Evolutionary conservation across 164 flowering plant genomes (phyloP).

Genomic region (Piper betle): DNA sequence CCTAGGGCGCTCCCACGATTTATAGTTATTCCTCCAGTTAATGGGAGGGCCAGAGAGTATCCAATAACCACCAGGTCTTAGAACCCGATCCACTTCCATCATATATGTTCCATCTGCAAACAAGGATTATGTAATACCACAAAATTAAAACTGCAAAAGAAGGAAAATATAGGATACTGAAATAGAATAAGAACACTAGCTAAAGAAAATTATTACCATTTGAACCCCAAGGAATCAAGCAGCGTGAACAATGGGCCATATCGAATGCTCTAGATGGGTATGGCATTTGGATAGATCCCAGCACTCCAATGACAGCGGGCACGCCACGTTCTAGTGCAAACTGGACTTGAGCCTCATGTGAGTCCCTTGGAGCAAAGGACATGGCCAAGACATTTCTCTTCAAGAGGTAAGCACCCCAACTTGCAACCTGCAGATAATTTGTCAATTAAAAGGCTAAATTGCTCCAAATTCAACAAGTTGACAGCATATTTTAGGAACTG

Average conservation of each 20-base stretch:
- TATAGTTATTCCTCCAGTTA: conserved; percentile 63
- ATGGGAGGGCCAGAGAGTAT: conserved; percentile 90
- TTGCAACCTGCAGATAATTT: conserved; percentile 51
- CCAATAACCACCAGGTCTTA: conserved; percentile 94
- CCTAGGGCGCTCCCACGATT: conserved; percentile 69
- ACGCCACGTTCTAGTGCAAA: conserved; percentile 94
- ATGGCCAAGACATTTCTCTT: conserved; percentile 79
- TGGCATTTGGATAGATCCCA: conserved; percentile 71
- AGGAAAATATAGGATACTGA: background rate
- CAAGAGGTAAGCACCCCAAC: conserved; percentile 90
- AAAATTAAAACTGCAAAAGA: too few species aligned
- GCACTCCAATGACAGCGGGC: conserved; percentile 89
- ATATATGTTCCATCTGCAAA: conserved; percentile 63
- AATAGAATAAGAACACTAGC: background rate
- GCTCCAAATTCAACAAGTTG: too few species aligned
- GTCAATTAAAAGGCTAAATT: background rate
- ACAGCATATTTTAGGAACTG: background rate
- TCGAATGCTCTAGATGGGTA: conserved; percentile 85
- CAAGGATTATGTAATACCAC: conserved; percentile 4
- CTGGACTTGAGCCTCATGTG: conserved; percentile 89
- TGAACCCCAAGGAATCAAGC: conserved; percentile 79
- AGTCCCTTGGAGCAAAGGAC: conserved; percentile 94
- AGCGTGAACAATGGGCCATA: conserved; percentile 94
- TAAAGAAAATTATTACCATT: conserved; percentile 35
- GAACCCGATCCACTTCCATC: conserved; percentile 91